phyloP scores from a whole-genome alignment of 2,329 filamentous ascomycete genomes.

The Chaetomium globosum region DNA sequence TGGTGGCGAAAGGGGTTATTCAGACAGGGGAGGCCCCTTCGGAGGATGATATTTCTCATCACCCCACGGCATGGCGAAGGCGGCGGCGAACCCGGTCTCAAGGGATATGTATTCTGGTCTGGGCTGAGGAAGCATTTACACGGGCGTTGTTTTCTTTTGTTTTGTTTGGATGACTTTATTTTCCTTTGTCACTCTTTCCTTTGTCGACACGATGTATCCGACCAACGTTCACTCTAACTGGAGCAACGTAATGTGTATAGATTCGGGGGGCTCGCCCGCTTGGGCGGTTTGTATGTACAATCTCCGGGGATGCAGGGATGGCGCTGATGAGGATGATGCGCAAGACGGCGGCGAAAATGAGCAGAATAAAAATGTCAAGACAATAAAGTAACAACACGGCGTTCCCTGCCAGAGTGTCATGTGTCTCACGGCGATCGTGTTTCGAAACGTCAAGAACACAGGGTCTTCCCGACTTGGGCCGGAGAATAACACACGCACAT shows the following conservation, averaged over 20 bases:
- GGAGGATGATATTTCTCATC: neutral
- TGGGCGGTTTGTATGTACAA: slow-evolving; percentile 20
- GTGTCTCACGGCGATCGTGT: slow-evolving; percentile 17
- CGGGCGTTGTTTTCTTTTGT: slow-evolving; percentile 28
- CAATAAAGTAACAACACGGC: neutral
- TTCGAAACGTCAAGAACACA: slow-evolving; percentile 3
- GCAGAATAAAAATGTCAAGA: neutral
- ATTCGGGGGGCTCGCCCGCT: slow-evolving; percentile 1
- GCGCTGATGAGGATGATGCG: neutral
- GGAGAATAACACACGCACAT: neutral
- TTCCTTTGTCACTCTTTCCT: slow-evolving; percentile 4
- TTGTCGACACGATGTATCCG: slow-evolving; percentile 25
- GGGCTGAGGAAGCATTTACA: slow-evolving; percentile 35
- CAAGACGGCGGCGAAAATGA: slow-evolving; percentile 1
- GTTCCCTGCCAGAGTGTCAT: neutral
- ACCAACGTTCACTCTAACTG: slow-evolving; percentile 19
- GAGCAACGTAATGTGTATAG: slow-evolving; percentile 29
- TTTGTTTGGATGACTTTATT: slow-evolving; percentile 5
- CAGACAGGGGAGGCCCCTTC: neutral
- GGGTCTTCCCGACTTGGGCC: slow-evolving; percentile 6
- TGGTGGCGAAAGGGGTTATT: slow-evolving; percentile 10
- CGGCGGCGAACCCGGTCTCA: neutral
- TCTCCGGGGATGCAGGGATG: neutral
- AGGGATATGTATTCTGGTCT: slow-evolving; percentile 12
- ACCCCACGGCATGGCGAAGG: slow-evolving; percentile 19